Conservation (phyloP, 805 yeast species). For the Cyberlindnera maclurae region DNA sequence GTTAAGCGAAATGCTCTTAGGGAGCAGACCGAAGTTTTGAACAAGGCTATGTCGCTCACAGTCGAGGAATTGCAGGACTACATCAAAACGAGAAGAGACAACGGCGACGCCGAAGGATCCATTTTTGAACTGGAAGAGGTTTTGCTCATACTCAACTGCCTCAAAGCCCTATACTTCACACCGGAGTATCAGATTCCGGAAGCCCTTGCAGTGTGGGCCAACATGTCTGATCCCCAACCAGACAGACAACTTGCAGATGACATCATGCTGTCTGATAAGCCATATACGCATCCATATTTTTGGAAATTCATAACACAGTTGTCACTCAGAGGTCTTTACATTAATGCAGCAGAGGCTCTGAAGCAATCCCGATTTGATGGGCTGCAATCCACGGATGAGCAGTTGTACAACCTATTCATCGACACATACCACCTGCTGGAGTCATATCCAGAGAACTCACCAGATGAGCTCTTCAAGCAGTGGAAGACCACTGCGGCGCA, state of each 20-base stretch:
- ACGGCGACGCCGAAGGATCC: slow-evolving; percentile 24
- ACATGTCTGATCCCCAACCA: slow-evolving; percentile 63
- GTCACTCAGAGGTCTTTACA: slow-evolving; percentile 53
- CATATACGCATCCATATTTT: slow-evolving; percentile 44
- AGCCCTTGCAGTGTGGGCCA: slow-evolving; percentile 55
- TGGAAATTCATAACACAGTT: slow-evolving; percentile 58
- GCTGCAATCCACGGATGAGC: slow-evolving; percentile 20
- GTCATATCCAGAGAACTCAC: slow-evolving; percentile 29
- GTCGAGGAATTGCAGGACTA: slow-evolving; percentile 28
- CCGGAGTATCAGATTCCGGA: slow-evolving; percentile 28
- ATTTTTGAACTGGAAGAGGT: slow-evolving; percentile 37
- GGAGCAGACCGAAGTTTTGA: slow-evolving; percentile 31
- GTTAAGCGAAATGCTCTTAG: slow-evolving; percentile 26
- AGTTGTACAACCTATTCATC: slow-evolving; percentile 26
- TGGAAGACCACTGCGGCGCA: slow-evolving; percentile 29
- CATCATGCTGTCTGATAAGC: slow-evolving; percentile 35
- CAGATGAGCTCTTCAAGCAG: slow-evolving; percentile 26
- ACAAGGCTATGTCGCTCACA: slow-evolving; percentile 29
- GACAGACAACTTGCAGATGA: slow-evolving; percentile 41
- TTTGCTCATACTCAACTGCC: slow-evolving; percentile 47
- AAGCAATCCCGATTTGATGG: slow-evolving; percentile 36
- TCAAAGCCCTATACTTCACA: slow-evolving; percentile 44
- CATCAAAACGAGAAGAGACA: slow-evolving; percentile 26
- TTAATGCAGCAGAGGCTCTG: slow-evolving; percentile 45
- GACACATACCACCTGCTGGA: slow-evolving; percentile 28